Conservation (phyloP, 345 rosid species). For the Noccaea caerulescens region DNA sequence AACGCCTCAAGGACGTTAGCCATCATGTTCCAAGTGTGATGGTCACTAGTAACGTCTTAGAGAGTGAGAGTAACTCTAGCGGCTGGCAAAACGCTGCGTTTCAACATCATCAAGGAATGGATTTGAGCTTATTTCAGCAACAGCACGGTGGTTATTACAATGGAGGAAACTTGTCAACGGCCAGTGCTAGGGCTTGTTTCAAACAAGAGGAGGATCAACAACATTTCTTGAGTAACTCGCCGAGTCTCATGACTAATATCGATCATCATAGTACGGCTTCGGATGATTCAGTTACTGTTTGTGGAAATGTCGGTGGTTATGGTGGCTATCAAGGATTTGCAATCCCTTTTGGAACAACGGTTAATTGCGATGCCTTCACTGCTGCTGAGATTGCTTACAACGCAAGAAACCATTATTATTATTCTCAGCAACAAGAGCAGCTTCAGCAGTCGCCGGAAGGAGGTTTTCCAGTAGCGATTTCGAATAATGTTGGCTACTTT, state of each 20-base stretch:
- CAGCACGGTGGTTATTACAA: slow-evolving; percentile 45
- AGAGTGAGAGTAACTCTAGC: slow-evolving; percentile 11
- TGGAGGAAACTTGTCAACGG: slow-evolving; percentile 31
- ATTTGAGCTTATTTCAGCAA: slow-evolving; percentile 50
- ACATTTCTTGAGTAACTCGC: slow-evolving; percentile 52
- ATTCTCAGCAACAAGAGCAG: slow-evolving; percentile 43
- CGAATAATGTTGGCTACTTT: slow-evolving; percentile 46
- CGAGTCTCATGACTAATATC: slow-evolving; percentile 47
- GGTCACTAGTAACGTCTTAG: slow-evolving; percentile 21
- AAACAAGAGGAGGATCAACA: slow-evolving; percentile 67
- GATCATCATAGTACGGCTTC: slow-evolving; percentile 57
- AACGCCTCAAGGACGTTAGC: slow-evolving; percentile 50
- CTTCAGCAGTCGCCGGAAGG: slow-evolving; percentile 29
- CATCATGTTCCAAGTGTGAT: slow-evolving; percentile 25
- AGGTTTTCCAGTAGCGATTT: slow-evolving; percentile 34
- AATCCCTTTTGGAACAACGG: slow-evolving; percentile 45
- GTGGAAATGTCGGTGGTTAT: slow-evolving; percentile 41
- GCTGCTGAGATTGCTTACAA: slow-evolving; percentile 48
- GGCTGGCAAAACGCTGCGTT: slow-evolving; percentile 56
- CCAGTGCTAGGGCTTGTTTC: slow-evolving; percentile 55
- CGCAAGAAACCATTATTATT: slow-evolving; percentile 53
- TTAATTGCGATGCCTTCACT: slow-evolving; percentile 38
- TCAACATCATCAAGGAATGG: slow-evolving; percentile 47
- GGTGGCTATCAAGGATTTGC: slow-evolving; percentile 50
- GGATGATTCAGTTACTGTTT: slow-evolving; percentile 53